Evolutionary conservation across 257 asterid genomes (phyloP).

Genomic region (Gardenia jasminoides): DNA sequence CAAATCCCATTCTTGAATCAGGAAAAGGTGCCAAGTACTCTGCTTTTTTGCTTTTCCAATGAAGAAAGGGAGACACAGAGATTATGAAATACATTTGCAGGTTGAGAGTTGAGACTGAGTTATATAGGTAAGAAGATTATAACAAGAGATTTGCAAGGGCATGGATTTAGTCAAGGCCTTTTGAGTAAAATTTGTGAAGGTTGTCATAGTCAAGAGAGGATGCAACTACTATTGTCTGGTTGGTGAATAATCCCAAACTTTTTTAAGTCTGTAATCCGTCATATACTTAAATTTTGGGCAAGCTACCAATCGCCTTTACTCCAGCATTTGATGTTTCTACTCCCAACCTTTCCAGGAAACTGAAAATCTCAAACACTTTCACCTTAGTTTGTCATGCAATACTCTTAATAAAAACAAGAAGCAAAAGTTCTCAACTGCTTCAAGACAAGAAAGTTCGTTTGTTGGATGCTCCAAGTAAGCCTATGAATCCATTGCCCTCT

Average conservation of each 20-base stretch:
- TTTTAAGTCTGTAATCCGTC: slow-evolving; percentile 1
- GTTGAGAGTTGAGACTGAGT: slow-evolving; percentile 29
- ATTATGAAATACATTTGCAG: neutral
- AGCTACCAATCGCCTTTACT: slow-evolving; percentile 30
- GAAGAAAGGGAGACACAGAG: slow-evolving; percentile 5
- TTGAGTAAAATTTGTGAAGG: slow-evolving; percentile 36
- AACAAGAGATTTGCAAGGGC: slow-evolving; percentile 6
- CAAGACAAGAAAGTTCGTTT: slow-evolving; percentile 36
- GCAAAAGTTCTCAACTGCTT: slow-evolving; percentile 38
- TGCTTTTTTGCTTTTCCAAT: slow-evolving; percentile 5
- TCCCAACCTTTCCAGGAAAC: slow-evolving; percentile 4
- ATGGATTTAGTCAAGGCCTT: slow-evolving; percentile 23
- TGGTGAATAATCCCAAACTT: slow-evolving; percentile 52
- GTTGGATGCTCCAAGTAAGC: slow-evolving; percentile 23
- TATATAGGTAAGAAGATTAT: slow-evolving; percentile 37
- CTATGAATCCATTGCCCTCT: neutral
- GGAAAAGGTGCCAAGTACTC: slow-evolving; percentile 32
- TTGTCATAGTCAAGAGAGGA: slow-evolving; percentile 76
- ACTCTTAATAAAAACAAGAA: neutral
- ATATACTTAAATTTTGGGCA: slow-evolving; percentile 29
- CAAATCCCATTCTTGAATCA: slow-evolving; percentile 27
- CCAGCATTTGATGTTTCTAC: neutral
- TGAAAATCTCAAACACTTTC: slow-evolving; percentile 1
- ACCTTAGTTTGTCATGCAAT: neutral
- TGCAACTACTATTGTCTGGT: slow-evolving; percentile 63